Evolutionary conservation across 2,329 filamentous ascomycete species (phyloP), one percentile per base, ranked within the genome.

Genomic region (Pleurostoma richardsiae): DNA sequence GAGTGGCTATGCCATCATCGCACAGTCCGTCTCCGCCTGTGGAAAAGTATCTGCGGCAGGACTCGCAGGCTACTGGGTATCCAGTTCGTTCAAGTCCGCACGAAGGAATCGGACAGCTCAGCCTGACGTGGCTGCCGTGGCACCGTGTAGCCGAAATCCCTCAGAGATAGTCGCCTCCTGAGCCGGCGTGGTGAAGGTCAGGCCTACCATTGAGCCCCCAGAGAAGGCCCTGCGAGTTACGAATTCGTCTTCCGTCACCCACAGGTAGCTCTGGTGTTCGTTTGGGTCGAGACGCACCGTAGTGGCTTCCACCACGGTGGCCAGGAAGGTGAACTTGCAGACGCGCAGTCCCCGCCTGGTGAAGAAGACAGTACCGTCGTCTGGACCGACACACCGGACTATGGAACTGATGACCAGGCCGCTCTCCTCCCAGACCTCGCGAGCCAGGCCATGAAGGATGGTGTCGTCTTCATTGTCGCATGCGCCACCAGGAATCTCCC

Each of bases 351-450:
- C 59, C 1, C 52, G 48, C 6, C 58, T 52, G 38, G 59, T 63
- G 4, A 51, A 43, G 30, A 63, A 65, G 5, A 58, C 30, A 4
- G 53, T 43, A 11, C 49, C 49, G 4, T 47, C 54, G 3, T 41
- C 39, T 5, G 50, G 46, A 11, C 59, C 52, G 4, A 19, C 28
- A 6, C n/a, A 8, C 31, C 29, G 28, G 5, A 46, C 49, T 6
- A 70, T 57, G 3, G 42, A 47, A n/a, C 36, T 52, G 3, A 60
- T 55, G 11, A 54, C 30, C 5, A 74, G 52, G 2, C 69, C 66
- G 10, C 64, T 54, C 55, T 74, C 71, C 56, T 74, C 71, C 59
- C 58, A 65, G 4, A 73, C 52, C 52, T 74, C 71, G 29, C 71
- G 60, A 5, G 64, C 65, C 0, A 63, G 57, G 3, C 55, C 62